Percentiles rank a stretch among this genome's conserved stretches.
These are phyloP conservation scores for Lotus japonicus DNA, from an alignment of 306 rosid genomes.

Conservation along the genomic window DNA sequence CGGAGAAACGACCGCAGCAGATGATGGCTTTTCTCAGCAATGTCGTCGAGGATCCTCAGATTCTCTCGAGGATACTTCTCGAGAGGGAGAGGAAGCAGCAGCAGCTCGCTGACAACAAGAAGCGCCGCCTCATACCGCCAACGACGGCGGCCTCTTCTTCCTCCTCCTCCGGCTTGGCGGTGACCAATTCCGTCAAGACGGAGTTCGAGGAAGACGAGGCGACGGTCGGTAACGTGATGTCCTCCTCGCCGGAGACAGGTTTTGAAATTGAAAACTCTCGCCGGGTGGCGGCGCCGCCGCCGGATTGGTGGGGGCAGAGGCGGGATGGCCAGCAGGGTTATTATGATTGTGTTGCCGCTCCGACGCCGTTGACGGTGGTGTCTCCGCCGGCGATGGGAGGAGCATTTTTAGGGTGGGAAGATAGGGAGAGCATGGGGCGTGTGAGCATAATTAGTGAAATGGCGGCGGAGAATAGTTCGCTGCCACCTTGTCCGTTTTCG, in stretches of 20 bases:
- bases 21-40: constrained; percentile 74
- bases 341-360: neutral
- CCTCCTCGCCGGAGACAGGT: constrained; percentile 46
- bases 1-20: constrained; percentile 74
- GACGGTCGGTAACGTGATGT: neutral
- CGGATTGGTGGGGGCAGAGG: constrained; percentile 28
- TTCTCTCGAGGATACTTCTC: constrained; percentile 43
- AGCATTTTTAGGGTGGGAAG: constrained; percentile 1
- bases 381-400: constrained; percentile 21
- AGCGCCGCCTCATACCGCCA: constrained; percentile 37
- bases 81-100: constrained; percentile 25
- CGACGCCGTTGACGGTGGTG: constrained; percentile 23
- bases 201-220: constrained; percentile 50
- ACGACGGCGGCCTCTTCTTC: constrained; percentile 32
- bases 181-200: constrained; percentile 16
- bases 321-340: constrained; percentile 8
- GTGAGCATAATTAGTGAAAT: constrained; percentile 38
- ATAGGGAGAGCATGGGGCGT: constrained; percentile 8
- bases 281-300: constrained; percentile 21
- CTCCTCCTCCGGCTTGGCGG: constrained; percentile 31
- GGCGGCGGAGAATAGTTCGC: constrained; percentile 39
- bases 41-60: constrained; percentile 68
- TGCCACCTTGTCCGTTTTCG: constrained; percentile 94
- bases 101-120: constrained; percentile 35
- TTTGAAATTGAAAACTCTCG: constrained; percentile 32